phyloP scores from a whole-genome alignment of 371 early-diverging fungal genomes.

The Mortierella sp. region DNA sequence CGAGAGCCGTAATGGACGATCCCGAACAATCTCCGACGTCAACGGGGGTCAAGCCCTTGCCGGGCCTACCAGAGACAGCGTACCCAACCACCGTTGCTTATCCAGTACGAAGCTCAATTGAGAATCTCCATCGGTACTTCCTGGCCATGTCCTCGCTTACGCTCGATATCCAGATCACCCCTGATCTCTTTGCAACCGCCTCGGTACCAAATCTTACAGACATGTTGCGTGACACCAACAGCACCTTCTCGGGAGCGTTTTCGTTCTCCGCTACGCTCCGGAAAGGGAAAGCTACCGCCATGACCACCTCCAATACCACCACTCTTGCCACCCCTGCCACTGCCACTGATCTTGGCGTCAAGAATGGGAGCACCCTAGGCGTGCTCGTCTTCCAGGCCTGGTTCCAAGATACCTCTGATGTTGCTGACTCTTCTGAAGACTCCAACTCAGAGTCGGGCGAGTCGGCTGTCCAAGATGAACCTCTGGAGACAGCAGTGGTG shows the following conservation, averaged over 20 bases:
- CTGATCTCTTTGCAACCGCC: slow-evolving; percentile 25
- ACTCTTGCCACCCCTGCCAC: slow-evolving; percentile 13
- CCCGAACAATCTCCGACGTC: slow-evolving; percentile 1
- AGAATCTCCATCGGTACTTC: slow-evolving; percentile 36
- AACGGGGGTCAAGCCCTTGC: slow-evolving; percentile 31
- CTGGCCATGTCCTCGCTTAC: slow-evolving; percentile 32
- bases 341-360: slow-evolving; percentile 13
- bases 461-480: slow-evolving; percentile 6
- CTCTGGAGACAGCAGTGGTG: no score
- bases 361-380: slow-evolving; percentile 21
- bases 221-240: slow-evolving; percentile 37
- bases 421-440: slow-evolving; percentile 42
- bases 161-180: slow-evolving; percentile 39
- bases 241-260: slow-evolving; percentile 48
- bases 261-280: slow-evolving; percentile 10
- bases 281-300: neutral
- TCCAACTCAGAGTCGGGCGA: slow-evolving; percentile 27
- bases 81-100: slow-evolving; percentile 43
- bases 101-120: slow-evolving; percentile 40
- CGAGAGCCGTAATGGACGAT: neutral
- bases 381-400: slow-evolving; percentile 50
- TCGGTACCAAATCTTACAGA: slow-evolving; percentile 35
- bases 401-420: slow-evolving; percentile 47
- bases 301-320: neutral
- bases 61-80: slow-evolving; percentile 37